Conservation (phyloP, 306 rosid genomes). For the Prunus kanzakura region DNA sequence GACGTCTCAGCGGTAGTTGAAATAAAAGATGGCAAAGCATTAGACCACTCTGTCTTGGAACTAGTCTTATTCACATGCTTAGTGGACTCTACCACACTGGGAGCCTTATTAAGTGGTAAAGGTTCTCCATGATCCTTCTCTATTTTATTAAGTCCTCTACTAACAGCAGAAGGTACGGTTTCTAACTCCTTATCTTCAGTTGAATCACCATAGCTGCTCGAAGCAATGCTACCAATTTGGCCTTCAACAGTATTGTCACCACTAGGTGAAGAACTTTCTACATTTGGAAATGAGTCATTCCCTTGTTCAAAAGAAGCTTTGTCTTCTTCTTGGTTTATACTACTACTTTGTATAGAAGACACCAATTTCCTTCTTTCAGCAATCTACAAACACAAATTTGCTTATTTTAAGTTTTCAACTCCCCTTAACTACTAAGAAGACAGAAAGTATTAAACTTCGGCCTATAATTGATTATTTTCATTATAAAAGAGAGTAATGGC, state of each 20-base stretch:
- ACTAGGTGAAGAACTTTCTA: conserved; percentile 20
- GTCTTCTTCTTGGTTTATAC: conserved; percentile 36
- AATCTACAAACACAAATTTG: conserved; percentile 48
- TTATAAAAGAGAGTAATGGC: not conserved
- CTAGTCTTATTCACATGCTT: conserved; percentile 24
- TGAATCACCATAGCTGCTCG: conserved; percentile 32
- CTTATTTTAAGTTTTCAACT: not conserved
- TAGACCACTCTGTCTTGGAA: conserved; percentile 27
- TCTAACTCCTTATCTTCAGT: conserved; percentile 40
- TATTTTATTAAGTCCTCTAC: conserved; percentile 24
- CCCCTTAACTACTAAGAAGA: not conserved
- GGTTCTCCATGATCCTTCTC: conserved; percentile 29
- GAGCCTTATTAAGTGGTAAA: conserved; percentile 24
- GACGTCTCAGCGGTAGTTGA: conserved; percentile 19
- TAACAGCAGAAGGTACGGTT: conserved; percentile 20
- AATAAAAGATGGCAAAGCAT: conserved; percentile 35
- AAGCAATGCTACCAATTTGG: conserved; percentile 31
- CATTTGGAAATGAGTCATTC: conserved; percentile 28
- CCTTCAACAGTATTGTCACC: conserved; percentile 24
- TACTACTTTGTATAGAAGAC: conserved; percentile 47
- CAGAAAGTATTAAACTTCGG: not conserved
- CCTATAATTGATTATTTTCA: not conserved
- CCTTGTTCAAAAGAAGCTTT: conserved; percentile 33
- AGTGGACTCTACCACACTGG: conserved; percentile 20
- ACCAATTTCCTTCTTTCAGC: conserved; percentile 74